Evolutionary conservation across 176 grass and related monocot genomes (phyloP).

Genomic region (Carex scoparia): DNA sequence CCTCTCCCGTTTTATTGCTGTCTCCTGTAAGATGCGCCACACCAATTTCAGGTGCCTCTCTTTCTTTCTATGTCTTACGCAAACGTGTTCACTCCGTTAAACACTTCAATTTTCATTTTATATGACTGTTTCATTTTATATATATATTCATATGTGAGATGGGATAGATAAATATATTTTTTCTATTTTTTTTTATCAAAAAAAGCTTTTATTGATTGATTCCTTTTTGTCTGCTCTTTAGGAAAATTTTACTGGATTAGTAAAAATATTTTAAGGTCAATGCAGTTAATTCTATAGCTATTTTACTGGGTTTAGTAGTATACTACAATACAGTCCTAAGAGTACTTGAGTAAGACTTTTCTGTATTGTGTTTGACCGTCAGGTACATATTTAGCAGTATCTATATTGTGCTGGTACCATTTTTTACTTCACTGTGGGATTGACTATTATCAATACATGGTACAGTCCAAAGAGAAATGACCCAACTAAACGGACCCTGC

Average conservation of each 20-base stretch:
- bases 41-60: constrained; percentile 44
- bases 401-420: neutral
- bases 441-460: neutral
- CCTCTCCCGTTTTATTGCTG: constrained; percentile 11
- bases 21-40: constrained; percentile 35
- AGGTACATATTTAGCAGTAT: neutral
- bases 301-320: too few species aligned
- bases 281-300: neutral
- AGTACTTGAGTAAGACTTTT: neutral
- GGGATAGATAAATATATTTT: neutral
- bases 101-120: neutral
- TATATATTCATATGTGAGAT: neutral
- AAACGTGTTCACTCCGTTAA: neutral
- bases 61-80: neutral
- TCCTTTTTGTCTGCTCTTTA: neutral
- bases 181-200: neutral
- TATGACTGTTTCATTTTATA: neutral
- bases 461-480: constrained; percentile 6
- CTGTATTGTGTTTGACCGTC: neutral
- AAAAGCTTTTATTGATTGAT: neutral
- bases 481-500: neutral
- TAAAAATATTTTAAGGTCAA: neutral
- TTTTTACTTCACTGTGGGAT: neutral
- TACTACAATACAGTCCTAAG: too few species aligned
- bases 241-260: neutral